A percentile compares a stretch with the other conserved stretches of the same genome.
These are phyloP conservation scores for Penicillium ucsense DNA, from an alignment of 495 filamentous ascomycete species.

Conservation along the genomic window DNA sequence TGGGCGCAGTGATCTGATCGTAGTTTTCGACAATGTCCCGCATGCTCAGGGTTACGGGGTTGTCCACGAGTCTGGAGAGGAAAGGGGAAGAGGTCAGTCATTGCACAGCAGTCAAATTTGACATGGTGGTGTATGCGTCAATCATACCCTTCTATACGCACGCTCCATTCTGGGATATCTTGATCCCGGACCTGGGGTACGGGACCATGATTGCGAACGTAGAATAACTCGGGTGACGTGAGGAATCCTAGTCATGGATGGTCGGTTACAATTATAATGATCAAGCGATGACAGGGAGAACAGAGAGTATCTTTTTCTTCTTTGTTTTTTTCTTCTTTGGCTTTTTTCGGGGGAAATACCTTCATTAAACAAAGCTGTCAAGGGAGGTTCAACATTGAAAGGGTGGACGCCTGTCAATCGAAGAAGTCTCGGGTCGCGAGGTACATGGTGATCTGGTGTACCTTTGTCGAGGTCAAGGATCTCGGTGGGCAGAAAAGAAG, in stretches of 20 bases:
- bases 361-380: constrained; percentile 72
- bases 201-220: constrained; percentile 89
- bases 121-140: not conserved
- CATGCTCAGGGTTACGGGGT: constrained; percentile 64
- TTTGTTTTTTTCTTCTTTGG: no score
- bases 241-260: constrained; percentile 50
- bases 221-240: constrained; percentile 86
- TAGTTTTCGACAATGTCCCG: constrained; percentile 66
- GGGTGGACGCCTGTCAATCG: constrained; percentile 86
- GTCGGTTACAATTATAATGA: no score
- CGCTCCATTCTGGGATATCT: constrained; percentile 70
- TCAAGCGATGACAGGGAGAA: no score
- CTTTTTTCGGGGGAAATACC: constrained; percentile 22
- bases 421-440: constrained; percentile 77
- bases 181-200: constrained; percentile 70
- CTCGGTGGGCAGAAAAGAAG: constrained; percentile 46
- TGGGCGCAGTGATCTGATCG: constrained; percentile 75
- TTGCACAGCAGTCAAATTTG: not conserved
- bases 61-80: constrained; percentile 53
- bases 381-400: constrained; percentile 86
- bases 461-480: constrained; percentile 67
- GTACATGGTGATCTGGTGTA: constrained; percentile 81
- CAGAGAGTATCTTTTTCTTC: no score
- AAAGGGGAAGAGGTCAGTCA: constrained; percentile 7
- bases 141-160: constrained; percentile 69